Conservation (phyloP, 2,329 filamentous ascomycete species). For the Bipolaris zeicola region DNA sequence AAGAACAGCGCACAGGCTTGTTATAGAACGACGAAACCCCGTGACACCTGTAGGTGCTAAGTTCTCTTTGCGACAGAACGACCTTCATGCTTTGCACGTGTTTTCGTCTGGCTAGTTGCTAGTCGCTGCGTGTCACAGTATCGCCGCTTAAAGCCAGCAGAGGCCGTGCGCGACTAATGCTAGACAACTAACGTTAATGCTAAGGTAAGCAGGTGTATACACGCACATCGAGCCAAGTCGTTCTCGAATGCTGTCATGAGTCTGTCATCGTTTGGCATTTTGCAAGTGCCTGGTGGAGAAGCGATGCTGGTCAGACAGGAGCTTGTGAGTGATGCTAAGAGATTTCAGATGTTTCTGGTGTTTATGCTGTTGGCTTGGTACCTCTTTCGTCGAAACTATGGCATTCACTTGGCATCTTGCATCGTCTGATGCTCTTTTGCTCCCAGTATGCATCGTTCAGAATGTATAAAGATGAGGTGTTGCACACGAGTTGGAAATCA, state of each 20-base stretch:
- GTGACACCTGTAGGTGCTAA: neutral
- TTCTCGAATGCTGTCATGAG: neutral
- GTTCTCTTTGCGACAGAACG: neutral
- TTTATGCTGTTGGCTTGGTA: constrained; percentile 4
- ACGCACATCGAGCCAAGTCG: neutral
- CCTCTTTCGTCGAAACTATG: constrained; percentile 1
- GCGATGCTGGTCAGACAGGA: neutral
- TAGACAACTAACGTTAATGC: neutral
- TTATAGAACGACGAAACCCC: neutral
- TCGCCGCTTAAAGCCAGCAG: neutral
- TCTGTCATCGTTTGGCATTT: neutral
- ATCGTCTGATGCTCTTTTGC: neutral
- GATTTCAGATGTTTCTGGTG: neutral
- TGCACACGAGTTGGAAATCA: neutral
- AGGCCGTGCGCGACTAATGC: neutral
- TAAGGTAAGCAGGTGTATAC: neutral
- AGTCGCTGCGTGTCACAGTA: constrained; percentile 2
- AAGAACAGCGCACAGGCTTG: neutral
- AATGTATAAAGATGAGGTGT: constrained; percentile 2
- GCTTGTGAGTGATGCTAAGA: neutral
- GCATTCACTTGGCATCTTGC: neutral
- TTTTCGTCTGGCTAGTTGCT: neutral
- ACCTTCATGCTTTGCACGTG: neutral
- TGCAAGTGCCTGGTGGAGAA: neutral
- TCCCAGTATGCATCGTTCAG: neutral